Evolutionary conservation across 2,329 filamentous ascomycete genomes (phyloP).

Genomic region (Blastomyces silverae): DNA sequence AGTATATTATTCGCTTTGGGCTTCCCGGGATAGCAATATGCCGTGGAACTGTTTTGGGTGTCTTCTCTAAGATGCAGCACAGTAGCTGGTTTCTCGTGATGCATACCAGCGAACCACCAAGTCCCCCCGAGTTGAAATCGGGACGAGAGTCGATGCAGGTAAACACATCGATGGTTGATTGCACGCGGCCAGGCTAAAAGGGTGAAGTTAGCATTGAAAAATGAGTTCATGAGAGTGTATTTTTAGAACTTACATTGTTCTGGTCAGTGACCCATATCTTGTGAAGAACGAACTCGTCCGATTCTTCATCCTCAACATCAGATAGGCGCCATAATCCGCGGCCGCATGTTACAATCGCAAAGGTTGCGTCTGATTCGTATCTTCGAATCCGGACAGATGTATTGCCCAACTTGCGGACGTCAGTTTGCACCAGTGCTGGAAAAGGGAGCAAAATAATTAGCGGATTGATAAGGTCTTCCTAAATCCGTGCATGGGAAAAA

Average conservation of each 20-base stretch:
- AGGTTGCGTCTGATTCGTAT: conserved; percentile 23
- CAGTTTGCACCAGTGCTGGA: conserved; percentile 31
- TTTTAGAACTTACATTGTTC: conserved; percentile 32
- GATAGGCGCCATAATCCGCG: conserved; percentile 36
- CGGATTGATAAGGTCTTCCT: conserved; percentile 17
- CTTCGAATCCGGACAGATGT: conserved; percentile 35
- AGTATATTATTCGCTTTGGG: conserved; percentile 42
- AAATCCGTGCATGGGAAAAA: background rate
- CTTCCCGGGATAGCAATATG: conserved; percentile 38
- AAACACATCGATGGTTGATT: conserved; percentile 33
- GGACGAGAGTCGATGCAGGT: conserved; percentile 30
- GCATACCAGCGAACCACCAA: conserved; percentile 43
- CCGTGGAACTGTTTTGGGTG: conserved; percentile 38
- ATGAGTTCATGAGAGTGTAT: background rate
- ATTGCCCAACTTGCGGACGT: conserved; percentile 31
- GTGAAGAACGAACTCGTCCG: conserved; percentile 28
- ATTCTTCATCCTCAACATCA: conserved; percentile 25
- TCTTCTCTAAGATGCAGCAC: conserved; percentile 43
- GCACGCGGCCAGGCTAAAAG: conserved; percentile 35
- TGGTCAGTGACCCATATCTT: conserved; percentile 40
- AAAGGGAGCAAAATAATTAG: conserved; percentile 17
- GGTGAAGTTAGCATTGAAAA: background rate
- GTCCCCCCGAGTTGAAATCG: conserved; percentile 22
- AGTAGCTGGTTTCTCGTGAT: conserved; percentile 45
- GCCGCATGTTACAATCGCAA: conserved; percentile 34